A percentile compares a stretch with the other conserved stretches of the same genome.
phyloP scores from a whole-genome alignment of 176 grass and related monocot species.

The Sorghum bicolor region DNA sequence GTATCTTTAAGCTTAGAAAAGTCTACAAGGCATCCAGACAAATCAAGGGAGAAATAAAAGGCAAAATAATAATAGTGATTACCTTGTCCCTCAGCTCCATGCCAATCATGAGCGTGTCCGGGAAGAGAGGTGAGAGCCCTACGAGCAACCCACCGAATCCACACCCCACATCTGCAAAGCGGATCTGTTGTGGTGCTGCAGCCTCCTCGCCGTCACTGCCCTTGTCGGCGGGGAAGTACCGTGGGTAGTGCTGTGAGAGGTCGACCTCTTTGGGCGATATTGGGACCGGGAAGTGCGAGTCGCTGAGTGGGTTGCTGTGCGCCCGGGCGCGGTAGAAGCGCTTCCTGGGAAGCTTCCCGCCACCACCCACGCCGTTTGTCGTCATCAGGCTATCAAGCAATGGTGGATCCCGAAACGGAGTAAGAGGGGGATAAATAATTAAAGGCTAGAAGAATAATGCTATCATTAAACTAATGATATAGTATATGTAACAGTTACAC shows the following conservation, averaged over 20 bases:
- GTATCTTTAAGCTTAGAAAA: not conserved
- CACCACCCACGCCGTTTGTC: not conserved
- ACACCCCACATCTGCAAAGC: conserved; percentile 75
- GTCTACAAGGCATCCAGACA: not conserved
- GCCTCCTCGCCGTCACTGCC: not conserved
- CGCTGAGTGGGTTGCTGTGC: conserved; percentile 90
- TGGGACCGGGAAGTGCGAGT: conserved; percentile 92
- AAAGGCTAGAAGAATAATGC: not conserved
- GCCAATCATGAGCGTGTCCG: conserved; percentile 83
- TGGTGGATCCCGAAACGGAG: not conserved
- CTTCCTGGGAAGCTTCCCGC: conserved; percentile 63
- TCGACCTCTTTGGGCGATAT: conserved; percentile 63
- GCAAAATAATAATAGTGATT: not conserved
- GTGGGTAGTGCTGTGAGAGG: conserved; percentile 65
- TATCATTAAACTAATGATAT: not conserved
- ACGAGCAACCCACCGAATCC: conserved; percentile 78
- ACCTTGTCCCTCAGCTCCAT: conserved; percentile 98
- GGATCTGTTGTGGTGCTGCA: conserved; percentile 26
- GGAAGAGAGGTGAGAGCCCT: conserved; percentile 72
- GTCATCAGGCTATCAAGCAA: conserved; percentile 14
- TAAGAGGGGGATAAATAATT: not conserved
- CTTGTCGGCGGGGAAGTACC: conserved; percentile 38
- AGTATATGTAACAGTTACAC: not conserved
- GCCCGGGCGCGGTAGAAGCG: conserved; percentile 81
- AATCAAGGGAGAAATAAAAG: not conserved